Percentiles rank a stretch among this genome's conserved stretches.
Evolutionary conservation across 148 eudicot genomes (phyloP).

Genomic region (Rhododendron mucronatum): DNA sequence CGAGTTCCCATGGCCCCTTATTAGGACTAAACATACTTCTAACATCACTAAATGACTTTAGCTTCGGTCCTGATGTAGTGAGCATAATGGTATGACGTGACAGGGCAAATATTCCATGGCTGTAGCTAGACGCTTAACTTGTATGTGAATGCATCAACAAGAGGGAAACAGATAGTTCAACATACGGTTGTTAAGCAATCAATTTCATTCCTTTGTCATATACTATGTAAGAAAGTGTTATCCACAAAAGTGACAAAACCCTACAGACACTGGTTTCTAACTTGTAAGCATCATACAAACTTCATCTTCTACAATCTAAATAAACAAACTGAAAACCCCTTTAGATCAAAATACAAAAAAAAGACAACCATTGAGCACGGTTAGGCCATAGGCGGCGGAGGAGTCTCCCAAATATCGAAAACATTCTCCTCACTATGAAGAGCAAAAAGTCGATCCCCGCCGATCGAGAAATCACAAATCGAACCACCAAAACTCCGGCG

Average conservation of each 20-base stretch:
- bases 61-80: not conserved
- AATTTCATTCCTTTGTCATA: slow-evolving; percentile 14
- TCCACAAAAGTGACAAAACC: slow-evolving; percentile 7
- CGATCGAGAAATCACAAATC: slow-evolving; percentile 82
- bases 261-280: not conserved
- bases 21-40: not conserved
- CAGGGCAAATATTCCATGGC: not conserved
- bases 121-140: not conserved
- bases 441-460: slow-evolving; percentile 82
- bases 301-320: slow-evolving; percentile 7
- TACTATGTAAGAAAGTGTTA: not conserved
- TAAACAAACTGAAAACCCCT: slow-evolving; percentile 1
- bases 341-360: not conserved
- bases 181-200: slow-evolving; percentile 10
- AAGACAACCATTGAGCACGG: not conserved
- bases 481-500: slow-evolving; percentile 65
- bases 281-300: slow-evolving; percentile 3
- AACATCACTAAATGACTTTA: not conserved
- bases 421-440: slow-evolving; percentile 86
- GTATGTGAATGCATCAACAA: not conserved
- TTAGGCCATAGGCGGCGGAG: slow-evolving; percentile 38
- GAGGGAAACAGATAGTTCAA: not conserved
- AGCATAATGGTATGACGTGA: too few species aligned
- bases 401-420: slow-evolving; percentile 89
- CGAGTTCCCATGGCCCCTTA: not conserved